These are phyloP conservation scores for Talaromyces islandicus DNA, from an alignment of 2,329 filamentous ascomycete genomes.

Conservation along the genomic window DNA sequence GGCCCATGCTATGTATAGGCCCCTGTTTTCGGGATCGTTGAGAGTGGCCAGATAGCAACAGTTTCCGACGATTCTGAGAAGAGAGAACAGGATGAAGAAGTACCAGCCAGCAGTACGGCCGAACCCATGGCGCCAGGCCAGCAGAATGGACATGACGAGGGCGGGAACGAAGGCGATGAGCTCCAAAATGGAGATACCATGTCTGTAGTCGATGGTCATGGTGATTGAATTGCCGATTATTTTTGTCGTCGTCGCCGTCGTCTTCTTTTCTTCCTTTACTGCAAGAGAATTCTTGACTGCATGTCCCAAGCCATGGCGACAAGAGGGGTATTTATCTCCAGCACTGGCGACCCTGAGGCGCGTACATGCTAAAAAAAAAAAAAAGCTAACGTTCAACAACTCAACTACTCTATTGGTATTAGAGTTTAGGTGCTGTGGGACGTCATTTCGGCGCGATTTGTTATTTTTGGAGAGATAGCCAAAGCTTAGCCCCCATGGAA, in stretches of 20 bases:
- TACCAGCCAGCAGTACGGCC: conserved; percentile 28
- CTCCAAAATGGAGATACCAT: conserved; percentile 19
- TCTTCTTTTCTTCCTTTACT: neutral
- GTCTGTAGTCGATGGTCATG: conserved; percentile 15
- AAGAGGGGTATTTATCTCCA: neutral
- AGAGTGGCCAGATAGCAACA: conserved; percentile 22
- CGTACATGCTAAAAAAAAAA: neutral
- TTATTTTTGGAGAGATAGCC: neutral
- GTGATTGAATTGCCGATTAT: neutral
- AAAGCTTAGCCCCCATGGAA: neutral
- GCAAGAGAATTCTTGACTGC: neutral
- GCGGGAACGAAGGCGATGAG: conserved; percentile 18
- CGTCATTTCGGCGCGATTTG: neutral
- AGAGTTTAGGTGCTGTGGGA: neutral
- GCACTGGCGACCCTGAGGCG: neutral
- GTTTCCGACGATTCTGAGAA: conserved; percentile 24
- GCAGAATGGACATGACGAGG: conserved; percentile 14
- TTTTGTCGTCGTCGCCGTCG: no score
- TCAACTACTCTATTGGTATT: neutral
- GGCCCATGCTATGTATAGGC: conserved; percentile 22
- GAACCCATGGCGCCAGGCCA: conserved; percentile 20
- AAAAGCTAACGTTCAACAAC: neutral
- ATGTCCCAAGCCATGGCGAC: neutral
- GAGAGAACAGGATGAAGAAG: conserved; percentile 28
- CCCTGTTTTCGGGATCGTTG: conserved; percentile 16